Evolutionary conservation across 2,329 filamentous ascomycete genomes (phyloP), one percentile per base, ranked within the genome.

Genomic region (Lachnellula subtilissima): DNA sequence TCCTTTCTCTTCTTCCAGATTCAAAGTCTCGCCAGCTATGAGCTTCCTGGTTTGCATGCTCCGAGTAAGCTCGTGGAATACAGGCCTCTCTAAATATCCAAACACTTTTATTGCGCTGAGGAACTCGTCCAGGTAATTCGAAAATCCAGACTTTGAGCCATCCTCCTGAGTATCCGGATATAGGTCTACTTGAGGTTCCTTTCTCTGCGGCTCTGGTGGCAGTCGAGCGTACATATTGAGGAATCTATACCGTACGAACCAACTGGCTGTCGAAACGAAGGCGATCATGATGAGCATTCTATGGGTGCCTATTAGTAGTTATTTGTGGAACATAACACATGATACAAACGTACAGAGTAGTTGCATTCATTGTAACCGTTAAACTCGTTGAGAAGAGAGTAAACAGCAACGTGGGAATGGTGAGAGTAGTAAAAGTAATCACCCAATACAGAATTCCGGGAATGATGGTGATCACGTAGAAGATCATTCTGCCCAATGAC

Each of bases 51-150:
- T 99, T 75, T 99, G 94, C 94, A 99, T 99, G 57, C 92, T 97
- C 57, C 94, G 81, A 0, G 94, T 99, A 65, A 99, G 82, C 73
- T 99, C 94, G 69, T 99, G 95, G 68, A 99, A 99, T 43, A 99
- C 94, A 0, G 94, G 91, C 25, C 94, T 85, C 71, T 99, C 94
- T 45, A 99, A 78, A 69, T 97, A 99, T 8, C 94, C 94, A 74
- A 99, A 99, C 56, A 99, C 94, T 73, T 97, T 99, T 76, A 99
- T 99, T 32, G 95, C 94, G 70, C 92, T 97, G 22, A 99, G 77
- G 66, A 99, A 99, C 71, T 99, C 95, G 73, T 99, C 94, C 25
- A 99, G 79, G 65, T 99, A 99, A 70, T 92, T 99, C n/a, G 91
- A 86, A 46, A 99, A 78, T 0, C 93, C 94, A 0, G 91, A 86